Conservation (phyloP, 352 stramenopile genomes). For the Globisporangium uncinulatum region DNA sequence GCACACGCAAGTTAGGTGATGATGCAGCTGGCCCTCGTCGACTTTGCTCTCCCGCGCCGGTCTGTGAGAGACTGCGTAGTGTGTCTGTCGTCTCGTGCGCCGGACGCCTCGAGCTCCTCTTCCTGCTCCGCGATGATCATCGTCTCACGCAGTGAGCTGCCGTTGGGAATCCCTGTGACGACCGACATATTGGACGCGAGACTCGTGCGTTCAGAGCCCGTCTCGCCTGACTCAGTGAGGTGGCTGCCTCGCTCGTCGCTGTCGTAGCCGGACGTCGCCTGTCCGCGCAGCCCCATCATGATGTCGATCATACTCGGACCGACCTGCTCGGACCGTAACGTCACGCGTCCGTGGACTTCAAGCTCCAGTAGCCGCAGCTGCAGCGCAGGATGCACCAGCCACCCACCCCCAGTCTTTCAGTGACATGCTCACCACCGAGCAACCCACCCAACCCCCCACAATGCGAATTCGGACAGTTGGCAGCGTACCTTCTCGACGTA, state of each 20-base stretch:
- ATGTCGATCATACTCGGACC: slow-evolving; percentile 74
- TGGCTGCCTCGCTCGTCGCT: slow-evolving; percentile 40
- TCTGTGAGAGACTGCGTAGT: slow-evolving; percentile 11
- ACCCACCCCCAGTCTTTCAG: slow-evolving; percentile 3
- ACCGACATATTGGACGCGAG: slow-evolving; percentile 62
- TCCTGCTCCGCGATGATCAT: slow-evolving; percentile 65
- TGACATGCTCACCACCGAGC: background rate
- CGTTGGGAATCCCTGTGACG: slow-evolving; percentile 37
- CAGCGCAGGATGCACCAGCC: background rate
- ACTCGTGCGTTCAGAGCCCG: slow-evolving; percentile 45
- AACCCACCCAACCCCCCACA: background rate
- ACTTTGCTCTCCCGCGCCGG: slow-evolving; percentile 8
- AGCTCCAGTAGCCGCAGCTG: slow-evolving; percentile 48
- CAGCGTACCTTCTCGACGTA: slow-evolving; percentile 59
- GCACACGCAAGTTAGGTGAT: slow-evolving; percentile 11
- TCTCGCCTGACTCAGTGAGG: slow-evolving; percentile 31
- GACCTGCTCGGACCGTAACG: slow-evolving; percentile 50
- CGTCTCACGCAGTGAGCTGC: slow-evolving; percentile 50
- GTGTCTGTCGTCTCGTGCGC: background rate
- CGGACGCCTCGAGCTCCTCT: slow-evolving; percentile 24
- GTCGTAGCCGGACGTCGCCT: slow-evolving; percentile 25
- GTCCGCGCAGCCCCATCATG: slow-evolving; percentile 54
- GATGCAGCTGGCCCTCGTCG: slow-evolving; percentile 14
- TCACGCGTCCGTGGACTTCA: slow-evolving; percentile 54
- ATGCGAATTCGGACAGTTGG: background rate